Base-by-base conservation (phyloP, 768 basidiomycete genomes). In the Pulveroboletus frians region DNA sequence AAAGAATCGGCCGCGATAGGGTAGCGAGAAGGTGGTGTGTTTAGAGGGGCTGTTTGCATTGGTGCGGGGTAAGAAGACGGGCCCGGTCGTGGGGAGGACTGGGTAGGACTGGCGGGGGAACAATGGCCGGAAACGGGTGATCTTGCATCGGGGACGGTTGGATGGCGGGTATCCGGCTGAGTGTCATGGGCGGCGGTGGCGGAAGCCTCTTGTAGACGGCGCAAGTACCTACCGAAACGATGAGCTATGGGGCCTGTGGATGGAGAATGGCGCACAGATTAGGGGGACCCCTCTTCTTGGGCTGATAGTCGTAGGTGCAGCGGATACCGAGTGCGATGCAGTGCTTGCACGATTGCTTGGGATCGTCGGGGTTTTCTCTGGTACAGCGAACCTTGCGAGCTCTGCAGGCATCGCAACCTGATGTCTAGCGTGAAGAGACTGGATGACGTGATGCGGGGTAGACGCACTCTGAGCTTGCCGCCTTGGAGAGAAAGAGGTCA, bases 271-370 rank as follows among this genome's bases (percentile, higher is more conserved):
- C 83, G 68, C 68, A 94, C 88, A 92, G 74, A 67, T 94, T 94
- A 2, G 92, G 92, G 3, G 92, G 92, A 0, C 92, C 92, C 48
- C 92, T 75, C 69, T 94, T 94, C 75, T 92, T 92, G 17, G 92
- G 92, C 64, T 89, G 87, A 65, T 94, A 94, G 62, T 91, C 87
- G 58, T 93, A 95, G 1, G 88, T 92, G 66, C 92, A 93, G 5
- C 83, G 78, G 42, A 92, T 86, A 17, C 82, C 85, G 43, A 93
- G 80, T 1, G 85, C 77, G 57, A 85, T 74, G 65, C 90, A 93
- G 63, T 92, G 90, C 64, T 88, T 92, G 85, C 90, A 92, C 8
- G 85, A 76, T 55, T 81, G 81, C 66, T 84, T 85, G 9, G 79
- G 73, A 62, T 88, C 86, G 54, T 88, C 86, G 21, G 83, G 78